Evolutionary conservation across 768 basidiomycete genomes (phyloP), one percentile per base, ranked within the genome.

Genomic region (Xerocomus spinulosus): DNA sequence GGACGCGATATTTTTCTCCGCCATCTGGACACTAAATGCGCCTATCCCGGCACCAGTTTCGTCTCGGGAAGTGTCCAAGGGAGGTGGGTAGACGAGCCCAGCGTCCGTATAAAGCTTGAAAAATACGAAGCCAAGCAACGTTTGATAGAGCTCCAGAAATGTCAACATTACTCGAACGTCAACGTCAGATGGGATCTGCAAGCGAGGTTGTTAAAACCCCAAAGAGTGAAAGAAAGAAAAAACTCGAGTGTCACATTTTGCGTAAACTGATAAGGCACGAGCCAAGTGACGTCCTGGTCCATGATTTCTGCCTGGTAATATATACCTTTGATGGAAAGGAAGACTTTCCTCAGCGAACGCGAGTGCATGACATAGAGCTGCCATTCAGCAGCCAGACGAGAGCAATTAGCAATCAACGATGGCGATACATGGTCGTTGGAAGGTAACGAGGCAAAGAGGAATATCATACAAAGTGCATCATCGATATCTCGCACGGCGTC

Each of bases 61-160:
- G 58, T 95, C 90, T 60, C 89, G 89, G 54, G 75, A 78, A 26
- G 68, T 59, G 62, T 99, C 93, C 50, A 96, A 63, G 12, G 91
- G 87, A 0, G 96, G 95, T n/a, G 96, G 96, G 62, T 99, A 99
- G 23, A 92, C 82, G 40, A 98, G 76, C 53, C 89, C 89, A 30
- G 78, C 78, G 62, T 97, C 93, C n/a, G 88, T 85, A 71, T 92
- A 99, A n/a, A 99, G 81, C 71, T 95, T 96, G 80, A 92, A 99
- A 63, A 96, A 83, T 18, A 92, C 87, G 62, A 99, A 99, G 6
- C 91, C 92, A 24, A 98, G 82, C 9, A 97, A 72, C 1, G 95
- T 98, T 69, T 98, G 93, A 69, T 99, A 98, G 9, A 99, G 80
- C 67, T 99, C 96, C 59, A 99, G 72, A 74, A 99, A 99, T 7